Conservation (phyloP, 495 filamentous ascomycete genomes). For the Penicillium simplicissimum region DNA sequence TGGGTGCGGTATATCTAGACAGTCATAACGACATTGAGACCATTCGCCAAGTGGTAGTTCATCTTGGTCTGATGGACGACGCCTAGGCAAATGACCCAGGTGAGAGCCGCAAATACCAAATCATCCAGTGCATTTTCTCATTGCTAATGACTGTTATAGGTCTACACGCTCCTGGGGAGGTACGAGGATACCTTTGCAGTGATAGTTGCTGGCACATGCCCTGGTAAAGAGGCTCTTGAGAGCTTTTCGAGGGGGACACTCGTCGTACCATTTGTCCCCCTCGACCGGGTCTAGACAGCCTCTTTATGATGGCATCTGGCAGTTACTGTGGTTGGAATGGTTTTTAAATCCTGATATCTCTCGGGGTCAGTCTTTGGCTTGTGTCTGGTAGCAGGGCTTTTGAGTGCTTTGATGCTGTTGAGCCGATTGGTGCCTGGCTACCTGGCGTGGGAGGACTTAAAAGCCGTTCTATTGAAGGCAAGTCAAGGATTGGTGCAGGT, state of each 20-base stretch:
- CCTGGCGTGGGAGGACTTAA: no score
- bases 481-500: no score
- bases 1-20: neutral
- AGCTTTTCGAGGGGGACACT: slow-evolving; percentile 3
- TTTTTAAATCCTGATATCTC: neutral
- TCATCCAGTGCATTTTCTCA: neutral
- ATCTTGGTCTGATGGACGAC: neutral
- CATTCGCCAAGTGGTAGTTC: neutral
- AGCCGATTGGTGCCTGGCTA: no score
- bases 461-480: no score
- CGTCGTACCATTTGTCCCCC: neutral
- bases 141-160: neutral
- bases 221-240: slow-evolving; percentile 11
- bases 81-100: neutral
- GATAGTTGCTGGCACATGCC: slow-evolving; percentile 17
- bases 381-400: neutral
- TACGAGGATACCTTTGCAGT: slow-evolving; percentile 7
- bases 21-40: neutral
- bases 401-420: neutral
- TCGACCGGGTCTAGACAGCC: slow-evolving; percentile 1
- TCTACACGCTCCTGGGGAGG: neutral
- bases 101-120: neutral
- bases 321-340: slow-evolving; percentile 6
- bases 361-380: neutral
- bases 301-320: slow-evolving; percentile 9